Conservation (phyloP, 2,329 filamentous ascomycete species). For the Ascochyta rabiei region DNA sequence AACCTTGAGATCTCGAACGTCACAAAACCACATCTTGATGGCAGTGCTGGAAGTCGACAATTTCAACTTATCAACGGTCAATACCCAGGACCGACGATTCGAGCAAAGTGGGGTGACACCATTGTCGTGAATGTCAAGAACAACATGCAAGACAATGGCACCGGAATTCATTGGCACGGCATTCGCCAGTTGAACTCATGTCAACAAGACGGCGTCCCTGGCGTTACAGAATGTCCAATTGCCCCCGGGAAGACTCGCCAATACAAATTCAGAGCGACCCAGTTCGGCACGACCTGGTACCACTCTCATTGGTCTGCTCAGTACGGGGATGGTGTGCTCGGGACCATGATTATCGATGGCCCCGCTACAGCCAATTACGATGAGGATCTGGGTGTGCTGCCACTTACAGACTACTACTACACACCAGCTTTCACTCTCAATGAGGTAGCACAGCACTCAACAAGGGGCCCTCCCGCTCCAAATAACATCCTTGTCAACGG, state of each 20-base stretch:
- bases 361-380: constrained; percentile 57
- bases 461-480: constrained; percentile 42
- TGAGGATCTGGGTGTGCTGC: constrained; percentile 64
- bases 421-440: constrained; percentile 39
- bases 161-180: constrained; percentile 60
- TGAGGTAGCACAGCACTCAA: constrained; percentile 41
- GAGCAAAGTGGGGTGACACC: constrained; percentile 48
- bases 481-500: constrained; percentile 61
- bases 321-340: constrained; percentile 52
- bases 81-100: constrained; percentile 65
- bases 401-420: constrained; percentile 69
- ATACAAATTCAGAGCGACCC: constrained; percentile 63
- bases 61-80: constrained; percentile 58
- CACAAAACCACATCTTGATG: constrained; percentile 49
- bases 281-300: constrained; percentile 54
- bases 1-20: constrained; percentile 51
- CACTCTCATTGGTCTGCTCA: constrained; percentile 52
- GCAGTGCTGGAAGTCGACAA: constrained; percentile 40
- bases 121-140: constrained; percentile 50
- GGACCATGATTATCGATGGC: constrained; percentile 50
- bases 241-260: constrained; percentile 62
- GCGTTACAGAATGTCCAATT: constrained; percentile 67
- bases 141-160: constrained; percentile 53
- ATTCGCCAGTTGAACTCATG: constrained; percentile 47
- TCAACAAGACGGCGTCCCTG: constrained; percentile 63